These are phyloP conservation scores for Colletotrichum cuscutae DNA, from an alignment of 2,329 filamentous ascomycete species.

Conservation along the genomic window DNA sequence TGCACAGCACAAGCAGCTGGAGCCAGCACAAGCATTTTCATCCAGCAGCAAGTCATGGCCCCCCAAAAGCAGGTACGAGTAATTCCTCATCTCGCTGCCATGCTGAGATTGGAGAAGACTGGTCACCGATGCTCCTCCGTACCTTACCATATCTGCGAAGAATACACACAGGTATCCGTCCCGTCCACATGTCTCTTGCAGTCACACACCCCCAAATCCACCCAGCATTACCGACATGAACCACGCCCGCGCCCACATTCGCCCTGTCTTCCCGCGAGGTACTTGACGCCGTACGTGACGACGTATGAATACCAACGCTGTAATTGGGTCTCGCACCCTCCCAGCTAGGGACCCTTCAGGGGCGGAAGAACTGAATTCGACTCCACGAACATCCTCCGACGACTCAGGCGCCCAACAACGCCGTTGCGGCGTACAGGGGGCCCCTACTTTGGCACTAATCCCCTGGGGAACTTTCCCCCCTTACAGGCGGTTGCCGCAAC, in stretches of 20 bases:
- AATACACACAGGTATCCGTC: neutral
- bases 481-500: conserved; percentile 32
- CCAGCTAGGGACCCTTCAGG: neutral
- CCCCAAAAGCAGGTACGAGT: conserved; percentile 12
- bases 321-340: conserved; percentile 4
- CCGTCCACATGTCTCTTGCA: neutral
- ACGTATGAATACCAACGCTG: conserved; percentile 15
- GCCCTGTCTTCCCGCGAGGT: conserved; percentile 13
- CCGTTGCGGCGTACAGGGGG: conserved; percentile 25
- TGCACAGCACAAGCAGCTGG: conserved; percentile 20
- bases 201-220: conserved; percentile 5
- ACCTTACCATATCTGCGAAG: neutral
- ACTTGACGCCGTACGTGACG: neutral
- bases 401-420: conserved; percentile 5
- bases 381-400: neutral
- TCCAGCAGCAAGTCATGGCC: neutral
- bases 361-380: neutral
- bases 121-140: too few relatives aligned
- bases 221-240: conserved; percentile 31
- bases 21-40: conserved; percentile 8
- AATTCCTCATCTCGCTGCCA: neutral
- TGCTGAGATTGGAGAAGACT: neutral
- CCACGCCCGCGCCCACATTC: conserved; percentile 4
- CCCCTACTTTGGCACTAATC: conserved; percentile 12
- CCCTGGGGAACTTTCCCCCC: conserved; percentile 12